A percentile compares a stretch with the other conserved stretches of the same genome.
Evolutionary conservation across 306 rosid species (phyloP).

Genomic region (Cucurbita moschata): DNA sequence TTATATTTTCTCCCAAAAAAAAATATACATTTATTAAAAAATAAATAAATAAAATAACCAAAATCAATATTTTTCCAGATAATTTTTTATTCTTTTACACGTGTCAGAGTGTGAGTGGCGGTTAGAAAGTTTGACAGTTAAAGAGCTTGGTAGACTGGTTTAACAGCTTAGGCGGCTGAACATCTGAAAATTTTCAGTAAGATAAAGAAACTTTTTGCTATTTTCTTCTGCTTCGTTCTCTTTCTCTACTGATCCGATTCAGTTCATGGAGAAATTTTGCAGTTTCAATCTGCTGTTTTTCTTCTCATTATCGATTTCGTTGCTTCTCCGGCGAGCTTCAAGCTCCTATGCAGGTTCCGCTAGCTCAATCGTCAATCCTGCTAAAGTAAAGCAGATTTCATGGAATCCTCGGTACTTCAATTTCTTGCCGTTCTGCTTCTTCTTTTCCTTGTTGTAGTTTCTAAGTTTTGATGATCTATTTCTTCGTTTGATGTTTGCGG

Average conservation of each 20-base stretch:
- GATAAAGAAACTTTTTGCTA: not conserved
- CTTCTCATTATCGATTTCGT: constrained; percentile 21
- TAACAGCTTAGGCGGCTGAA: not conserved
- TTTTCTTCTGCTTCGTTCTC: not conserved
- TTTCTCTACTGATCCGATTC: not conserved
- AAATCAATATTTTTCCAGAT: too few relatives aligned
- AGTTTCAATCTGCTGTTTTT: constrained; percentile 13
- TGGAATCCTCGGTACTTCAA: constrained; percentile 68
- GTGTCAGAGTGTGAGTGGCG: not conserved
- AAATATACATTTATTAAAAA: too few relatives aligned
- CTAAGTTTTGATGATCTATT: not conserved
- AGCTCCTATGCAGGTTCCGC: constrained; percentile 68
- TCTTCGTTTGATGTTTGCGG: not conserved
- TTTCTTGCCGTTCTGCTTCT: not conserved
- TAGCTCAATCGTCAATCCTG: constrained; percentile 68
- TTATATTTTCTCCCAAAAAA: not conserved
- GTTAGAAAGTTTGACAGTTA: not conserved
- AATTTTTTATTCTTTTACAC: not conserved
- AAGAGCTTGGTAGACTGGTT: not conserved
- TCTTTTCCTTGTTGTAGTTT: not conserved
- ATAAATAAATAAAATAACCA: too few relatives aligned
- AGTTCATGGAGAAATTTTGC: constrained; percentile 23
- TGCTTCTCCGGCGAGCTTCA: constrained; percentile 18
- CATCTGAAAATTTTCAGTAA: not conserved
- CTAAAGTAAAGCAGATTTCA: constrained; percentile 86